Conservation (phyloP, 345 rosid genomes). For the Iberis pinnata region DNA sequence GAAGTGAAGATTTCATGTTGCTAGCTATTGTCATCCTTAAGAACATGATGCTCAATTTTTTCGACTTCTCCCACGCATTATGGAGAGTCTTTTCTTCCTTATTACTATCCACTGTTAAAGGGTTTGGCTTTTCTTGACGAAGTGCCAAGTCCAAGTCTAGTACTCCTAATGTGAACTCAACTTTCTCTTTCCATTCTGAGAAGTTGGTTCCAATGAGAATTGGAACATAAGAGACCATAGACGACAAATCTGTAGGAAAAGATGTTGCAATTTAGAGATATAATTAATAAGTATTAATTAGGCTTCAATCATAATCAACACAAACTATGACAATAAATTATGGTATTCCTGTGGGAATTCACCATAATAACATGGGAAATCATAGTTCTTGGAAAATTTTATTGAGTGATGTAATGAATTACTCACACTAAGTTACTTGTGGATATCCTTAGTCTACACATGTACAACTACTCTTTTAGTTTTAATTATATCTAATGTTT, state of each 20-base stretch:
- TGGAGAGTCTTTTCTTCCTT: not conserved
- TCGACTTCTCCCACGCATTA: not conserved
- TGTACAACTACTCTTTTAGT: not conserved
- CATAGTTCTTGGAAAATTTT: not conserved
- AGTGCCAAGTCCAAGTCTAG: slow-evolving; percentile 5
- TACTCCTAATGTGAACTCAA: slow-evolving; percentile 6
- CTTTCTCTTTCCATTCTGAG: slow-evolving; percentile 3
- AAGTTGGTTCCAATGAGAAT: slow-evolving; percentile 1
- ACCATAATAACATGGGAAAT: not conserved
- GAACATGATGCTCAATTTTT: not conserved
- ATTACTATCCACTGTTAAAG: not conserved
- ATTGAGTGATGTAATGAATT: not conserved
- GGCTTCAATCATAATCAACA: not conserved
- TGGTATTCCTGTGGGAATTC: not conserved
- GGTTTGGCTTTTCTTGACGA: not conserved
- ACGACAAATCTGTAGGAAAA: not conserved
- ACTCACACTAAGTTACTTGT: not conserved
- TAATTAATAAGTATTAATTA: not conserved
- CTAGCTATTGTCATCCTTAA: not conserved
- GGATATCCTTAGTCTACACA: not conserved
- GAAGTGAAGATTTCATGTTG: not conserved
- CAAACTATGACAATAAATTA: not conserved
- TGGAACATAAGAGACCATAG: not conserved
- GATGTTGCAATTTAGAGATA: not conserved
- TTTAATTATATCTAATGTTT: not conserved